Evolutionary conservation across 2,329 filamentous ascomycete genomes (phyloP).

Genomic region (Ophiostoma ulmi): DNA sequence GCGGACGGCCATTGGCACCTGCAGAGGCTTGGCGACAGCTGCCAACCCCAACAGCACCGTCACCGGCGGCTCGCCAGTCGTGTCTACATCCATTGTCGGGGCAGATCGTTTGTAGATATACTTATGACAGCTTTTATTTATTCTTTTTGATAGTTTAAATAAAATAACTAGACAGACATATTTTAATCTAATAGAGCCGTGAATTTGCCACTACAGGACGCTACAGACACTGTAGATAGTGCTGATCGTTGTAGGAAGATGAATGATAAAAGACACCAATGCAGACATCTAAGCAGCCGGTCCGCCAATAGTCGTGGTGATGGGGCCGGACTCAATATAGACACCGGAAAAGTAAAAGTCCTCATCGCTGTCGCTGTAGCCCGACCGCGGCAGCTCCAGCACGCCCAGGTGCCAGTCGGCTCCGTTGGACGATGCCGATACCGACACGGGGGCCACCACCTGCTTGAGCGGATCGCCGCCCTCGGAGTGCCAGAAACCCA

Average conservation of each 20-base stretch:
- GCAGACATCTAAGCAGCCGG: neutral
- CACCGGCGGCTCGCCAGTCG: neutral
- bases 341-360: constrained; percentile 69
- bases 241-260: too few species aligned
- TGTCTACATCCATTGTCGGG: neutral
- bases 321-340: constrained; percentile 58
- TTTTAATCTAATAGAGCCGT: too few species aligned
- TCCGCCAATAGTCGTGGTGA: constrained; percentile 32
- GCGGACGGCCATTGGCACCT: constrained; percentile 23
- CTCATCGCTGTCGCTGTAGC: constrained; percentile 51
- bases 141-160: neutral
- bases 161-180: neutral
- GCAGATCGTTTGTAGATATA: too few species aligned
- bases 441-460: constrained; percentile 56
- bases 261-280: too few species aligned
- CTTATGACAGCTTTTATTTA: neutral
- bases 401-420: constrained; percentile 69
- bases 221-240: too few species aligned
- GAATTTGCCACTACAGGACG: too few species aligned
- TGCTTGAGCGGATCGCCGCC: constrained; percentile 53
- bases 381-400: constrained; percentile 56
- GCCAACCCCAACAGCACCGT: neutral
- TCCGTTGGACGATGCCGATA: constrained; percentile 59
- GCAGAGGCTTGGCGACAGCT: neutral
- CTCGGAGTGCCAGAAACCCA: constrained; percentile 66